Evolutionary conservation across 1,284 basidiomycete species (phyloP).

Genomic region (Chalciporus piperatoides): DNA sequence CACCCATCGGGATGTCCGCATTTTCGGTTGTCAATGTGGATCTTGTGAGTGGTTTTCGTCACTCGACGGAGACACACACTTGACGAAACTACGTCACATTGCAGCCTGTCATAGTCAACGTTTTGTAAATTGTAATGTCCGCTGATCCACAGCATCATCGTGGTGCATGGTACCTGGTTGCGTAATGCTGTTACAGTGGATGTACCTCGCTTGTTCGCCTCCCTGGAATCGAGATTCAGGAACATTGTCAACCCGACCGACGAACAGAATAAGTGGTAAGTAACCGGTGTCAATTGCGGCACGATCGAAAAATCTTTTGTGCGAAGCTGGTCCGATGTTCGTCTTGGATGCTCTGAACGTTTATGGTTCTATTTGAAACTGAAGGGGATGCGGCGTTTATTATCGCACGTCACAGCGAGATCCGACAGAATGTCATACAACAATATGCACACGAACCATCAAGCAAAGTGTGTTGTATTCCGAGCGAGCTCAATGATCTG

Average conservation of each 20-base stretch:
- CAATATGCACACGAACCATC: not conserved
- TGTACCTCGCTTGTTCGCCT: slow-evolving; percentile 5
- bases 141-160: slow-evolving; percentile 20
- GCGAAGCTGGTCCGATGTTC: not conserved
- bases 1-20: slow-evolving; percentile 1
- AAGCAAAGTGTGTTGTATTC: not conserved
- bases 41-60: slow-evolving; percentile 22
- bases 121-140: slow-evolving; percentile 30
- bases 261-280: not conserved
- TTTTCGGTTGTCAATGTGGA: slow-evolving; percentile 16
- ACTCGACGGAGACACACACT: slow-evolving; percentile 8
- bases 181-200: slow-evolving; percentile 15
- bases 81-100: slow-evolving; percentile 18
- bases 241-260: slow-evolving; percentile 1
- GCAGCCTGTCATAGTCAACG: slow-evolving; percentile 14
- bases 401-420: slow-evolving; percentile 14
- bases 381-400: slow-evolving; percentile 27
- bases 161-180: slow-evolving; percentile 10
- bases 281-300: not conserved
- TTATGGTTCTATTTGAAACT: slow-evolving; percentile 13
- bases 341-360: not conserved
- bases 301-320: slow-evolving; percentile 1
- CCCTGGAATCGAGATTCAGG: slow-evolving; percentile 4
- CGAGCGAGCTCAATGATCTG: slow-evolving; percentile 1
- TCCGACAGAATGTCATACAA: not conserved